A percentile compares a stretch with the other conserved stretches of the same genome.
phyloP scores from a whole-genome alignment of 2,329 filamentous ascomycete genomes.

The Metarhizium rileyi region DNA sequence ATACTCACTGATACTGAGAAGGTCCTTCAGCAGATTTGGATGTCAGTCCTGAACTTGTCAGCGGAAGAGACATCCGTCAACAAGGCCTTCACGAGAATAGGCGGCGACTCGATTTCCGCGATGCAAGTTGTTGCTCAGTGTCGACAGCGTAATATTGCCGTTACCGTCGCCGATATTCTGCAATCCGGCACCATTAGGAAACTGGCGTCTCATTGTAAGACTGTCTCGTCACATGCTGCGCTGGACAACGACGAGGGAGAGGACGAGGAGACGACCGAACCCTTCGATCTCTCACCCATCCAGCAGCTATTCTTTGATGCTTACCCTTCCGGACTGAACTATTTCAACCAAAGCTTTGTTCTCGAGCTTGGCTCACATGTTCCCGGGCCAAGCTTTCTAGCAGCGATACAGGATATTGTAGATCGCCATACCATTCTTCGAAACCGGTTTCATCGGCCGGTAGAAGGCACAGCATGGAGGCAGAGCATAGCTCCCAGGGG shows the following conservation, averaged over 20 bases:
- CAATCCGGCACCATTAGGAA: constrained; percentile 18
- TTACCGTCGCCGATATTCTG: constrained; percentile 25
- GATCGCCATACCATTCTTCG: constrained; percentile 26
- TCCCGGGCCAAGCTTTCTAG: constrained; percentile 5
- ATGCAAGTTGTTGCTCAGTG: constrained; percentile 33
- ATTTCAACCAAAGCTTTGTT: constrained; percentile 36
- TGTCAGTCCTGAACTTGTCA: constrained; percentile 28
- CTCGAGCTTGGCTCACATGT: constrained; percentile 15
- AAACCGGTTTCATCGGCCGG: constrained; percentile 17
- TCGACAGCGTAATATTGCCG: constrained; percentile 17
- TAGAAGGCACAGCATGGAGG: constrained; percentile 9
- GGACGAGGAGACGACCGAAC: constrained; percentile 11
- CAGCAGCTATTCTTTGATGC: constrained; percentile 33
- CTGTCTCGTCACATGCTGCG: background rate
- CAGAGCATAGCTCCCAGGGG: constrained; percentile 14
- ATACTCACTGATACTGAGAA: constrained; percentile 4
- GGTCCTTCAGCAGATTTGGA: constrained; percentile 22
- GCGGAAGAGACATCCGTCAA: constrained; percentile 18
- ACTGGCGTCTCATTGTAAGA: constrained; percentile 10
- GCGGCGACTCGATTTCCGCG: constrained; percentile 34
- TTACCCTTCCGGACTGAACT: constrained; percentile 18
- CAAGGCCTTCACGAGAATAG: constrained; percentile 28
- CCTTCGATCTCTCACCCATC: constrained; percentile 32
- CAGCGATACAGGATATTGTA: constrained; percentile 18
- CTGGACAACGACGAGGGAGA: background rate